Base-by-base conservation (phyloP, 2,329 filamentous ascomycete genomes). In the Colletotrichum musae region DNA sequence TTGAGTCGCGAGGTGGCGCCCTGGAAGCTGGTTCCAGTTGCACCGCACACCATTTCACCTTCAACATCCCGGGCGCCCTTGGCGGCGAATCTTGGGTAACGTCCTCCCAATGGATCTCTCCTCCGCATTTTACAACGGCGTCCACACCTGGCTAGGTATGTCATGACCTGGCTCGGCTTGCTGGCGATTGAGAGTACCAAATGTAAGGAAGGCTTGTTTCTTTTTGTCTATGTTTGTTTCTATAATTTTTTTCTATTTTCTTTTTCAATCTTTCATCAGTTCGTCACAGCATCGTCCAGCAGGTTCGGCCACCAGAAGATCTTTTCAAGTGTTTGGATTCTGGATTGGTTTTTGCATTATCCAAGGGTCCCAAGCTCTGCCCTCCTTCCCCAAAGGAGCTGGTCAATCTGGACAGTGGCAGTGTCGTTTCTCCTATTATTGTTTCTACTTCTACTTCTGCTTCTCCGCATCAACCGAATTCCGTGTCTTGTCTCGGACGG, bases 31-130 rank as follows among this genome's bases (percentile, higher is more conserved):
- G 13, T n/a, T 60, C 45, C 28, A 51, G 13, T 6, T 60, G 58
- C 28, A 51, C 18, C 21, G 43, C 21, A 52, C 58, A 51, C 58
- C 59, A 53, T 36, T 60, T 21, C 26, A 36, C 10, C 32, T 10
- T 36, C 32, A 36, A 3, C 32, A 36, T 26, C 18, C 28, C 18
- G 26, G 28, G 36, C 26, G 39, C 54, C 28, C 53, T 58, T 58
- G 48, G 48, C 28, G 48, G 28, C 60, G 47, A 50, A 52, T 64
- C 28, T 52, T 64, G 60, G 53, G 53, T 24, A 48, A 54, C 28
- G 48, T 59, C n/a, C 47, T 68, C 18, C 41, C 41, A 18, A 18
- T 18, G 18, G 18, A 43, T 43, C 41, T 43, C 13, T 36, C 32
- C 7, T 36, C 10, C 10, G 32, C 59, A 24, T 53, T n/a, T 39